Evolutionary conservation across 108 stramenopile species (phyloP).

Genomic region (Fistulifera pelliculosa): DNA sequence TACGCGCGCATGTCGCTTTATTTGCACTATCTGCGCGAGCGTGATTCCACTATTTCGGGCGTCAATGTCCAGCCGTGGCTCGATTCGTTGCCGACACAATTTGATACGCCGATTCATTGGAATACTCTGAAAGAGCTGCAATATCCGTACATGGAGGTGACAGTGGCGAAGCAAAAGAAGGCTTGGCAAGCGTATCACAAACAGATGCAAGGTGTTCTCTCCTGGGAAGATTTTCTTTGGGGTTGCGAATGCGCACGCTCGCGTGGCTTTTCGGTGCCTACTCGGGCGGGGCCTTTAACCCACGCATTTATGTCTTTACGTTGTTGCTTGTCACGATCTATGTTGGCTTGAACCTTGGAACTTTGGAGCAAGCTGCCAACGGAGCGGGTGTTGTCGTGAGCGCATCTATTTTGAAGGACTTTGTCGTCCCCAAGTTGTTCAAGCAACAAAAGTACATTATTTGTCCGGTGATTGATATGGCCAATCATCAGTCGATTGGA

Average conservation of each 20-base stretch:
- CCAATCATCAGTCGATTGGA: slow-evolving; percentile 62
- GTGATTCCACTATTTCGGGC: background rate
- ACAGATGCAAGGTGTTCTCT: slow-evolving; percentile 10
- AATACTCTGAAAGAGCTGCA: slow-evolving; percentile 42
- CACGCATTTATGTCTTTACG: slow-evolving; percentile 60
- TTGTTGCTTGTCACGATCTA: slow-evolving; percentile 56
- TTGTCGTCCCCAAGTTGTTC: slow-evolving; percentile 71
- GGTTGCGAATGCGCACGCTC: slow-evolving; percentile 77
- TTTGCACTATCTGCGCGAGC: slow-evolving; percentile 26
- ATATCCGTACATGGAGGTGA: slow-evolving; percentile 51
- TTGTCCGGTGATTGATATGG: slow-evolving; percentile 84
- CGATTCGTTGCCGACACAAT: slow-evolving; percentile 55
- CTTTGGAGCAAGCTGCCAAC: slow-evolving; percentile 80
- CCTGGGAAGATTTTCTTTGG: slow-evolving; percentile 70
- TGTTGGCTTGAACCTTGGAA: slow-evolving; percentile 58
- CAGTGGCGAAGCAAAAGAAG: slow-evolving; percentile 56
- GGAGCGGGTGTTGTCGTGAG: slow-evolving; percentile 80
- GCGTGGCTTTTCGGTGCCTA: slow-evolving; percentile 75
- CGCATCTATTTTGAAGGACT: slow-evolving; percentile 67
- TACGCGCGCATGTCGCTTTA: slow-evolving; percentile 40
- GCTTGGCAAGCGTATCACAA: slow-evolving; percentile 42
- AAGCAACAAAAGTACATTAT: slow-evolving; percentile 77
- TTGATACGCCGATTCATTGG: slow-evolving; percentile 81
- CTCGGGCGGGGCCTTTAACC: slow-evolving; percentile 69
- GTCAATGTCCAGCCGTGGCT: slow-evolving; percentile 45